Conservation (phyloP, 2,329 filamentous ascomycete species). For the Fusarium succisae region DNA sequence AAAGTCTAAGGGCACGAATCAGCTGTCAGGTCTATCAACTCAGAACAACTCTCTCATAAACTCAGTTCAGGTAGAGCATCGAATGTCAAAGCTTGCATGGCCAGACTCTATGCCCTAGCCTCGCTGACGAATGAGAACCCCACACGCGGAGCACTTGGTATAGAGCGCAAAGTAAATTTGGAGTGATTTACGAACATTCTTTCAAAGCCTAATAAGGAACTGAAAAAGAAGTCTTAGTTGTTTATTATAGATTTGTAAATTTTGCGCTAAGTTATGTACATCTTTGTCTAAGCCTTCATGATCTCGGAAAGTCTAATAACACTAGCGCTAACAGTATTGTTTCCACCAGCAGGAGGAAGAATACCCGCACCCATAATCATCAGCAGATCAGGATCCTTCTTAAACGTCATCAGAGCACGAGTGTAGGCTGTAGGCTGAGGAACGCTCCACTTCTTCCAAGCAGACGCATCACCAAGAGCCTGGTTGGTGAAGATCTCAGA, state of each 20-base stretch:
- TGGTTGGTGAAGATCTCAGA: constrained; percentile 55
- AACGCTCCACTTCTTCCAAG: constrained; percentile 50
- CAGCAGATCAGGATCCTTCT: constrained; percentile 46
- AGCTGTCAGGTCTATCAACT: no score
- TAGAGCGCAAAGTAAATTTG: not conserved
- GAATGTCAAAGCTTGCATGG: no score
- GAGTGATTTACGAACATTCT: accelerated
- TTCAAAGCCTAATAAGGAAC: accelerated
- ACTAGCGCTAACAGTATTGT: constrained; percentile 54
- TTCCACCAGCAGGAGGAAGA: constrained; percentile 56
- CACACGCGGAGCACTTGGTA: no score
- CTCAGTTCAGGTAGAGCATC: accelerated
- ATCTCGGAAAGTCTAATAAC: constrained; percentile 45
- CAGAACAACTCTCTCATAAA: no score
- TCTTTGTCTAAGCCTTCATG: constrained; percentile 27
- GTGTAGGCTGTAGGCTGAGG: constrained; percentile 52
- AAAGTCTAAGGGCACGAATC: not conserved
- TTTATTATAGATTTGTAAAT: not conserved
- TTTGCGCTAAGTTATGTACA: accelerated
- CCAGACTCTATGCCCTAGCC: no score
- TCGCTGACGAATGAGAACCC: no score
- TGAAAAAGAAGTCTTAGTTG: accelerated
- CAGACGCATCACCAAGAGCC: constrained; percentile 48
- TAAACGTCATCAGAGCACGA: constrained; percentile 49
- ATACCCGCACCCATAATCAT: constrained; percentile 57